Percentiles rank a stretch among this genome's conserved stretches.
These are phyloP conservation scores for Lyophyllum atratum DNA, from an alignment of 768 basidiomycete species.

Conservation along the genomic window DNA sequence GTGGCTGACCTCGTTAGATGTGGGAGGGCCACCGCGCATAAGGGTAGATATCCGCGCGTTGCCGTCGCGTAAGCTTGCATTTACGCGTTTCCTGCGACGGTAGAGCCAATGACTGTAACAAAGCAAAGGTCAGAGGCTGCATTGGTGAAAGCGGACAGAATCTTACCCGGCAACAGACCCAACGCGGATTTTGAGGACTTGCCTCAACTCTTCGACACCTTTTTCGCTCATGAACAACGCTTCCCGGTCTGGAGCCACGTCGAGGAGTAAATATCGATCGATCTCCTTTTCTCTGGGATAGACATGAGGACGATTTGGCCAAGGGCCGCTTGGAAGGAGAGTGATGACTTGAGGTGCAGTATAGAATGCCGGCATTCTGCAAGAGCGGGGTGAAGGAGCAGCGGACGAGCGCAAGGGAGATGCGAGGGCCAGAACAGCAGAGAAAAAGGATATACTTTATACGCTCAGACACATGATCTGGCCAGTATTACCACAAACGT, in stretches of 20 bases:
- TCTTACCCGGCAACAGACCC: constrained; percentile 19
- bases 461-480: not conserved
- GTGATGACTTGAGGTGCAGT: constrained; percentile 20
- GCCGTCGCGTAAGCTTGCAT: constrained; percentile 25
- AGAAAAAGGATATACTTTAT: not conserved
- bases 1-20: constrained; percentile 1
- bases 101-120: constrained; percentile 35
- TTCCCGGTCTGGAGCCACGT: constrained; percentile 38
- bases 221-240: constrained; percentile 24
- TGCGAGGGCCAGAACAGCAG: not conserved
- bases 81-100: constrained; percentile 20
- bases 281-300: constrained; percentile 29
- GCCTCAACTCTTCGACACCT: constrained; percentile 30
- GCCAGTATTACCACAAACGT: not conserved
- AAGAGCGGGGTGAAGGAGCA: not conserved
- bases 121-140: not conserved
- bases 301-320: constrained; percentile 8
- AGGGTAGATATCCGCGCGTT: constrained; percentile 28
- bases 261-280: constrained; percentile 25
- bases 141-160: not conserved
- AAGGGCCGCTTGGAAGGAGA: constrained; percentile 14
- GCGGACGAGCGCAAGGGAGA: not conserved
- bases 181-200: constrained; percentile 30
- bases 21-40: constrained; percentile 10
- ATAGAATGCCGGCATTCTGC: constrained; percentile 12